These are phyloP conservation scores for Jatropha curcas DNA, from an alignment of 345 rosid species.

Conservation along the genomic window DNA sequence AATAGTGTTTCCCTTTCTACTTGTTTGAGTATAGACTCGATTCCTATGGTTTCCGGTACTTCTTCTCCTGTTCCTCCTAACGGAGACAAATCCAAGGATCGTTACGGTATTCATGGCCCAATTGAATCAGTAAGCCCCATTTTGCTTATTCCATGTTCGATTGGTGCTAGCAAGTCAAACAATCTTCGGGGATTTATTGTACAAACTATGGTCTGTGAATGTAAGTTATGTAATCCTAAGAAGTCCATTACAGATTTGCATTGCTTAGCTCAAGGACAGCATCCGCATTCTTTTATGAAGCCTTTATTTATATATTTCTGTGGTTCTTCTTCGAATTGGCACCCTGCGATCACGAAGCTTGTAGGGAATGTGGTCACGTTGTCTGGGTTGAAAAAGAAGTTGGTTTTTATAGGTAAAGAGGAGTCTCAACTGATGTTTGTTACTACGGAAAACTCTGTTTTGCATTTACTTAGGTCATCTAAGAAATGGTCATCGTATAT, in stretches of 20 bases:
- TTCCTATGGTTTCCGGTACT: conserved; percentile 40
- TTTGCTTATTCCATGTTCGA: conserved; percentile 61
- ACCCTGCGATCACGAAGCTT: conserved; percentile 67
- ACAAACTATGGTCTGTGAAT: conserved; percentile 53
- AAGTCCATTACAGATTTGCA: conserved; percentile 13
- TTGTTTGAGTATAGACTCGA: conserved; percentile 40
- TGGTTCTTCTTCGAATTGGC: conserved; percentile 66
- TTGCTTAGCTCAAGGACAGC: background rate
- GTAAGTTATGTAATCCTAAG: conserved; percentile 43
- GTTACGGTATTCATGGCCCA: conserved; percentile 50
- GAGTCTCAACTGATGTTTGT: conserved; percentile 62
- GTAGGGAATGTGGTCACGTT: conserved; percentile 47
- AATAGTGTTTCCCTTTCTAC: conserved; percentile 19
- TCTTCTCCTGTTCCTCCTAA: background rate
- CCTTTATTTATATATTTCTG: conserved; percentile 56
- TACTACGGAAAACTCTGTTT: conserved; percentile 46
- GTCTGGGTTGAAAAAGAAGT: conserved; percentile 67
- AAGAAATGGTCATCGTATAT: conserved; percentile 29
- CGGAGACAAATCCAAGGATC: conserved; percentile 36
- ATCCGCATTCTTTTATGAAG: conserved; percentile 43
- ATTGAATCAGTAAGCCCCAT: conserved; percentile 69
- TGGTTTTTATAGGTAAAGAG: conserved; percentile 48
- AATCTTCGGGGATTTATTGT: conserved; percentile 66
- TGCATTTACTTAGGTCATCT: conserved; percentile 42
- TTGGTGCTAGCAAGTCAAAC: conserved; percentile 23